Base-by-base conservation (phyloP, 345 rosid species). In the Arabidopsis suecica region DNA sequence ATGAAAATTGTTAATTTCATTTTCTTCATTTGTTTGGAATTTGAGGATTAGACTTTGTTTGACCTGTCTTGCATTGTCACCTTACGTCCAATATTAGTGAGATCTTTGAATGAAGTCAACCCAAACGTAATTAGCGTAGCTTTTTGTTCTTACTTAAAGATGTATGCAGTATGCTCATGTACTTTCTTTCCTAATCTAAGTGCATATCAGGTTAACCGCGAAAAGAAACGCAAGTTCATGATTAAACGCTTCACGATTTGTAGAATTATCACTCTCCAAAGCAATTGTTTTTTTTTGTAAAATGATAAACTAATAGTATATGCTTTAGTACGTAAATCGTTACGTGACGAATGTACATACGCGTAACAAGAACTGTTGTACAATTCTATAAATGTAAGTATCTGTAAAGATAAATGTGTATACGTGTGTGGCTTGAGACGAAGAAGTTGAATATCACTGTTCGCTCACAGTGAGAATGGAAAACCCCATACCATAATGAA, bases 401-500 rank as follows among this genome's bases (percentile, higher is more conserved):
- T 32, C 12, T 16, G 5, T 38, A 4, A 33, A 23, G 42, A 45
- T 14, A 30, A 25, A 34, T 36, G 62, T 30, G 61, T 44, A 40
- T 70, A 64, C 67, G 72, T 64, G 61, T 64, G 61, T 78, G 69
- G 76, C 45, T 57, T 49, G 45, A 65, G 67, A 48, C 48, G 23
- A 30, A 64, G 57, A 63, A 64, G 37, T 10, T 76, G 41, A 45
- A 64, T 48, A 65, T 55, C 53, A 44, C 42, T 55, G 57, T 77
- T 69, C 33, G 23, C 59, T 14, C n/a, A 36, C 65, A 70, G 44
- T 56, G 53, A 38, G 64, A 56, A 56, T 14, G 45, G 59, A 55
- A 71, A 76, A 65, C 22, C 67, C 69, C 79, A 76, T 61, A 53
- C 66, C 72, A 55, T 48, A 64, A 37, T 71, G 80, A 49, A 57